Base-by-base conservation (phyloP, 345 rosid genomes). In the Diplotaxis tenuifolia region DNA sequence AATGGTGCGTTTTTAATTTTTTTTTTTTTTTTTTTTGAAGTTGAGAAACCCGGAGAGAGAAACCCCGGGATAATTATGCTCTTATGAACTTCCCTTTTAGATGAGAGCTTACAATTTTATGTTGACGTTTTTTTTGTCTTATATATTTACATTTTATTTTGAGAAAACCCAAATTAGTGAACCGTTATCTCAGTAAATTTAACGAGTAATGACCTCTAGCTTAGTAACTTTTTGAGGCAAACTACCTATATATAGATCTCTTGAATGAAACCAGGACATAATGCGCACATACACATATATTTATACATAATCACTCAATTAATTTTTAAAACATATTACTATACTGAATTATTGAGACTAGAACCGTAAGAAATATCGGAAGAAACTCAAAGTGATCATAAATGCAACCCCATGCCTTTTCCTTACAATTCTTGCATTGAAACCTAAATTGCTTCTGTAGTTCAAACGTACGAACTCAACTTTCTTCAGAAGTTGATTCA, bases 391-490 rank as follows among this genome's bases (percentile, higher is more conserved):
- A 67, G 77, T 72, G 73, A 53, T 66, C 59, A 72, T 78, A 28
- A 78, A 72, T 78, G 77, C 81, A 61, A 21, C 12, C 72, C 80
- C 81, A 78, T 78, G 25, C 72, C 73, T 68, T 50, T 50, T 77
- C 72, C 68, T 66, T 77, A 72, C 68, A 60, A 36, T 67, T 72
- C 69, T 67, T 72, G 73, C 80, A 77, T 71, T 77, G 62, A 77
- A 77, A 65, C 67, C 71, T 65, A 75, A 62, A 54, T 52, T 69
- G 75, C 79, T 70, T 76, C 75, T 76, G 65, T 66, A 71, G 67
- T 76, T 76, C 81, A 78, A 78, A 60, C 62, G 77, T 78, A 78
- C 77, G 77, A 78, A 78, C 81, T 72, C 77, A 59, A 67, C 64
- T 72, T 78, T 78, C 81, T 78, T 72, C 81, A 78, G 81, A 78